Base-by-base conservation (phyloP, 2,329 filamentous ascomycete genomes). In the Fulvia fulva region DNA sequence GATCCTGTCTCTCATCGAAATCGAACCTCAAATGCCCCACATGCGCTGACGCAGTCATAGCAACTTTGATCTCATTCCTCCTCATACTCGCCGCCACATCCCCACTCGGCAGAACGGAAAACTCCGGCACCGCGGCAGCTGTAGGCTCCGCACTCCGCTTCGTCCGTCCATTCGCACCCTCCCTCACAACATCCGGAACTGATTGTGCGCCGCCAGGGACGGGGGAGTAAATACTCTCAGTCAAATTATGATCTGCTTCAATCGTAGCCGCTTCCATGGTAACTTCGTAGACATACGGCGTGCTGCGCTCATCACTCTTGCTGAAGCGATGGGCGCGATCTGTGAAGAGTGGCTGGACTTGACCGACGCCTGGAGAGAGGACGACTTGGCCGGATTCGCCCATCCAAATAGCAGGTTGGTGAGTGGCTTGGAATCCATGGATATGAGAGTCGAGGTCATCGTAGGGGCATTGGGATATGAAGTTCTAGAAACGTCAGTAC, bases 351-450 rank as follows among this genome's bases (percentile, higher is more conserved):
- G 69, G 58, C 53, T 65, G 57, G 7, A 70, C 63, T 12, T 65
- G 58, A 9, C 73, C 71, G 44, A 77, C 67, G 0, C 78, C 76
- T 0, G 78, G 74, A 41, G 67, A 71, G 3, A 81, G 47, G 3
- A 79, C 74, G 1, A 78, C 70, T 63, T 80, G 77, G 6, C 78
- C 78, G 11, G 75, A 71, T 63, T 81, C 78, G 3, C 78, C 78
- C 77, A 81, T 80, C 78, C 78, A 80, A n/a, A 81, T 81, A 0
- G 78, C 78, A 0, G 78, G 78, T 60, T 80, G 78, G 56, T 80
- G 78, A 0, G 78, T 80, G 8, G 77, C 78, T 63, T 80, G 78
- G 55, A 80, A 80, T 0, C 78, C 78, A 58, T 80, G 78, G 8
- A 80, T 73, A 23, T 73, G 73, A 0, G 63, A 57, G 56, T 81